Evolutionary conservation across 768 basidiomycete genomes (phyloP).

Genomic region (Tylopilus felleus): DNA sequence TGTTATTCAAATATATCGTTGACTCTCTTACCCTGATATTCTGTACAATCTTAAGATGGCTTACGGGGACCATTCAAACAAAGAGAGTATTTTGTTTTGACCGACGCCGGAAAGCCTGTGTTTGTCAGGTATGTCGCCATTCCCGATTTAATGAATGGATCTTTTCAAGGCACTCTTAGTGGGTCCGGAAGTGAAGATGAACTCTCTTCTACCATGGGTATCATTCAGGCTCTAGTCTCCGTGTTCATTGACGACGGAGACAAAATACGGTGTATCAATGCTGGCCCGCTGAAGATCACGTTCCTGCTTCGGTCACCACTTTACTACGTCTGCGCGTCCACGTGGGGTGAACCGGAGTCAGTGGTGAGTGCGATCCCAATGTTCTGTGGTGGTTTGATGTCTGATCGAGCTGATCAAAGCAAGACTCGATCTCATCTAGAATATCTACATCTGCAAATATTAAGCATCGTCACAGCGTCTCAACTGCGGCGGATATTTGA

Average conservation of each 20-base stretch:
- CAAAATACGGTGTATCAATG: conserved; percentile 78
- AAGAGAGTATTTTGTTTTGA: conserved; percentile 88
- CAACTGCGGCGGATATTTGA: conserved; percentile 88
- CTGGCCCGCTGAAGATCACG: conserved; percentile 77
- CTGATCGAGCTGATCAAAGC: conserved; percentile 47
- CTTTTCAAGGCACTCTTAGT: conserved; percentile 28
- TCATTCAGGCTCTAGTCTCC: conserved; percentile 94
- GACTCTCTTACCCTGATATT: conserved; percentile 3
- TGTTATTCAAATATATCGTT: conserved; percentile 8
- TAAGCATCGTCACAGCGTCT: conserved; percentile 82
- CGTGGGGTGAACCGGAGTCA: conserved; percentile 95
- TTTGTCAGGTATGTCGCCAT: conserved; percentile 65
- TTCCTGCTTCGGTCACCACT: conserved; percentile 85
- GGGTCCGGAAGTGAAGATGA: conserved; percentile 55
- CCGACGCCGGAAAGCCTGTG: conserved; percentile 97
- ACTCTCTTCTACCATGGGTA: conserved; percentile 77
- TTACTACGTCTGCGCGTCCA: conserved; percentile 88
- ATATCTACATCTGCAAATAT: conserved; percentile 89
- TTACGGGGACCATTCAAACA: conserved; percentile 37
- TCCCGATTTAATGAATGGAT: not conserved
- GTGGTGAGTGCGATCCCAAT: conserved; percentile 57
- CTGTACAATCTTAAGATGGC: conserved; percentile 6
- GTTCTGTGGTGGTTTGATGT: not conserved
- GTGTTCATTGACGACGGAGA: conserved; percentile 94
- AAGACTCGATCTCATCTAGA: conserved; percentile 94